phyloP scores from a whole-genome alignment of 169 alveolate species.

The Nephromyces sp. region DNA sequence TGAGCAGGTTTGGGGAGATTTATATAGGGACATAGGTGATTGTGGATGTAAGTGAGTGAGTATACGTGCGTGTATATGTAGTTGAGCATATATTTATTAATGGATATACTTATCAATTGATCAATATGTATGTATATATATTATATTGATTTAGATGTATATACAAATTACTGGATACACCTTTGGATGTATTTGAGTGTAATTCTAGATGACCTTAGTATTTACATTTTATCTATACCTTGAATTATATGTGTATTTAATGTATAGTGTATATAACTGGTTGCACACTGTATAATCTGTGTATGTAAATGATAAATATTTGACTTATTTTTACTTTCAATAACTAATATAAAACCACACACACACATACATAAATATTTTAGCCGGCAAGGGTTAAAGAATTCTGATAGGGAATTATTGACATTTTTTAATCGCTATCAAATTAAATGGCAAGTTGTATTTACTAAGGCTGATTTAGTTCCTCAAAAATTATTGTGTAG shows the following conservation, averaged over 20 bases:
- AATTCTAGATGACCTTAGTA: too few relatives aligned
- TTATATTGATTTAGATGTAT: too few relatives aligned
- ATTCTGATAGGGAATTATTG: constrained; percentile 16
- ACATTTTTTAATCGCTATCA: constrained; percentile 23
- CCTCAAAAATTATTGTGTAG: constrained; percentile 12
- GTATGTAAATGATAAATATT: not conserved
- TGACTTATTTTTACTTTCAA: not conserved
- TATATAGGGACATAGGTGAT: too few relatives aligned
- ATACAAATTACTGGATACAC: too few relatives aligned
- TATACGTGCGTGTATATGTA: too few relatives aligned
- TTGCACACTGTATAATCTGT: too few relatives aligned
- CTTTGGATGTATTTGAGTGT: too few relatives aligned
- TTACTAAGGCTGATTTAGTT: constrained; percentile 36
- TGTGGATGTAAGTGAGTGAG: too few relatives aligned
- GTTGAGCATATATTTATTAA: too few relatives aligned
- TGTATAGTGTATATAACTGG: not conserved
- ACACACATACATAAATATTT: not conserved
- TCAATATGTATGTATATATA: too few relatives aligned
- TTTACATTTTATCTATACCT: not conserved
- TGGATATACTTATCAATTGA: too few relatives aligned
- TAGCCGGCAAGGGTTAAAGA: constrained; percentile 21
- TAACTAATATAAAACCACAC: not conserved
- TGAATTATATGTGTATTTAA: not conserved
- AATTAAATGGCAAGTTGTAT: constrained; percentile 18
- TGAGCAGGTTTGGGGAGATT: too few relatives aligned